Conservation (phyloP, 768 basidiomycete genomes). For the Lactarius trivialis region DNA sequence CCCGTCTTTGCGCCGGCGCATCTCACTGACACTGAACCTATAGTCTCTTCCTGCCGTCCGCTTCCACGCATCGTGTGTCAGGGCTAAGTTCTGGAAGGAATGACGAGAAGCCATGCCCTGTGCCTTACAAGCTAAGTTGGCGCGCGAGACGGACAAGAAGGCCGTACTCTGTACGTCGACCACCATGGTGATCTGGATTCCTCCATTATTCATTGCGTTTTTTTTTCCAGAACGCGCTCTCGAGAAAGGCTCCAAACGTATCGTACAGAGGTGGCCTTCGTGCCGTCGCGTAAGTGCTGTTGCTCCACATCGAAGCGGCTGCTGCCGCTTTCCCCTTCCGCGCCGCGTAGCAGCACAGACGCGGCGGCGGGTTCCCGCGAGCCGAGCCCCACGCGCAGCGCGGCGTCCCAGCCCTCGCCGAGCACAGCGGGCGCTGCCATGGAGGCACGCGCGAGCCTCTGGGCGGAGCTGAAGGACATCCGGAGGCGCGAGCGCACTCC, state of each 20-base stretch:
- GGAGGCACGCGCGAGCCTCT: constrained; percentile 17
- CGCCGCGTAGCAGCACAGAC: constrained; percentile 19
- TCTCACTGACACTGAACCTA: constrained; percentile 14
- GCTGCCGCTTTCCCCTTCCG: background rate
- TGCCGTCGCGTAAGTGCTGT: constrained; percentile 73
- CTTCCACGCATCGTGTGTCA: constrained; percentile 58
- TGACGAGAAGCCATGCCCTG: constrained; percentile 71
- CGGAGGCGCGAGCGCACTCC: constrained; percentile 18
- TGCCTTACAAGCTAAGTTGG: constrained; percentile 57
- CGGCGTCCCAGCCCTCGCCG: constrained; percentile 19
- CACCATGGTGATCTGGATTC: background rate
- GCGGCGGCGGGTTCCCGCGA: constrained; percentile 30
- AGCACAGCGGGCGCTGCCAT: constrained; percentile 1
- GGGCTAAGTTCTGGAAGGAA: constrained; percentile 51
- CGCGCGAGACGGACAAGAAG: constrained; percentile 52
- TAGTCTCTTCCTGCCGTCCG: constrained; percentile 76
- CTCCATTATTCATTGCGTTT: constrained; percentile 16
- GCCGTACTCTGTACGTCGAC: constrained; percentile 54
- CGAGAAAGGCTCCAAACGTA: constrained; percentile 59
- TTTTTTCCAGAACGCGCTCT: constrained; percentile 42
- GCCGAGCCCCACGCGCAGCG: constrained; percentile 34
- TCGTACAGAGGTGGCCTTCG: constrained; percentile 67
- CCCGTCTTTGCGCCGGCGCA: background rate
- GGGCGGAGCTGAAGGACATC: constrained; percentile 22
- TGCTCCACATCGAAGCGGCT: constrained; percentile 11